Evolutionary conservation across 2,329 filamentous ascomycete species (phyloP), one percentile per base, ranked within the genome.

Genomic region (Calonectria multiphialidica): DNA sequence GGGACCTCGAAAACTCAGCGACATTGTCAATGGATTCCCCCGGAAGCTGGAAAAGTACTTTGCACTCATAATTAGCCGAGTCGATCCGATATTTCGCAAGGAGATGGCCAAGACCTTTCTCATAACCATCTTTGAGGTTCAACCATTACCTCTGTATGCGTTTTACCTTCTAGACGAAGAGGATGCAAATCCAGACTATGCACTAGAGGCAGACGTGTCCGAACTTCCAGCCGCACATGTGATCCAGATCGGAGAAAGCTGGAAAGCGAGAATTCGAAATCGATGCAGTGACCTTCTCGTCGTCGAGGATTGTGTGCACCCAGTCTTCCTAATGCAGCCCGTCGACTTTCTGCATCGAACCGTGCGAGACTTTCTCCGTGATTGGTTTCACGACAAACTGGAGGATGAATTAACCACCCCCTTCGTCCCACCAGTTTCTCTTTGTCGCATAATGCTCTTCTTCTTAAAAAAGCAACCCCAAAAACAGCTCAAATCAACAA

Each of bases 281-380:
- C 66, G 66, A 18, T 69, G 66, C 45, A 45, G 66, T 12, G 59
- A 69, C 45, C 66, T 69, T 23, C 66, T 69, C 13, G 7, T 69
- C 23, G 66, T 69, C 18, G 47, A 69, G 5, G 33, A 69, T 45
- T 23, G 35, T 23, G 44, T 37, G 18, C 66, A 69, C 25, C 66
- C 57, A 5, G 25, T 64, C 35, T 69, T 69, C 25, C 44, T 69
- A 15, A 40, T 33, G 28, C 35, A 53, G 10, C 66, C 59, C 18
- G 66, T 69, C n/a, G 66, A 69, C 45, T 69, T 69, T 35, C 57
- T 68, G 16, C 66, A 68, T n/a, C 57, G 57, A 13, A 62, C 57
- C 7, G 57, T 62, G 3, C 35, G 57, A 18, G 57, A 62, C 25
- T 44, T 62, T 28, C 25, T 62, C 13, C 35, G 40, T 9, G 57